Evolutionary conservation across 495 filamentous ascomycete genomes (phyloP).

Genomic region (Bryoglossum gracile): DNA sequence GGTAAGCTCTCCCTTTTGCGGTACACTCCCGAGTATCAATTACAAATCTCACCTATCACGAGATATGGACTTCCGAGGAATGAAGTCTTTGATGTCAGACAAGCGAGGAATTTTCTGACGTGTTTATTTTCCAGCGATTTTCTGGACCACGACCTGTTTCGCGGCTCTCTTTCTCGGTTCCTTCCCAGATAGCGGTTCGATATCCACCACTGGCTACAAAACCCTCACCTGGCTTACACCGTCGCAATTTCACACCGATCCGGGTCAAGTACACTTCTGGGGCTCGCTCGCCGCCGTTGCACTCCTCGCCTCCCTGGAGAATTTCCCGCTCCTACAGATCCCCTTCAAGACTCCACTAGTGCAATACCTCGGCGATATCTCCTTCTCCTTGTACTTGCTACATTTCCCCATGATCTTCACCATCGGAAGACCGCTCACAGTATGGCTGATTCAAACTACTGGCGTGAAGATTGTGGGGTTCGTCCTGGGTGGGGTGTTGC

Average conservation of each 20-base stretch:
- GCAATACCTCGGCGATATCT: conserved; percentile 53
- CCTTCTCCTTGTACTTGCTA: conserved; percentile 47
- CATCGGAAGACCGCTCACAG: conserved; percentile 39
- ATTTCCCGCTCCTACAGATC: conserved; percentile 41
- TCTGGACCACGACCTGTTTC: no score
- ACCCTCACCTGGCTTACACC: not conserved
- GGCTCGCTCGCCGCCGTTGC: conserved; percentile 43
- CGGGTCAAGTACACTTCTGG: conserved; percentile 39
- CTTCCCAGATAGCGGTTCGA: not conserved
- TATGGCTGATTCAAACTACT: conserved; percentile 29
- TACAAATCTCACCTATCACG: not conserved
- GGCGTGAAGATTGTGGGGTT: conserved; percentile 34
- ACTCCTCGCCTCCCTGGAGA: conserved; percentile 47
- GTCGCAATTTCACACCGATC: not conserved
- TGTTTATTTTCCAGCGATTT: no score
- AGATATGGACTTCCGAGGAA: no score
- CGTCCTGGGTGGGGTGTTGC: conserved; percentile 36
- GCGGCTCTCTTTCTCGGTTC: no score
- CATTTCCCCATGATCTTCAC: conserved; percentile 45
- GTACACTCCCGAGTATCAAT: not conserved
- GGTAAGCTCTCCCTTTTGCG: not conserved
- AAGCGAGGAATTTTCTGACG: no score
- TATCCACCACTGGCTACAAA: not conserved
- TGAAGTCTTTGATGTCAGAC: no score
- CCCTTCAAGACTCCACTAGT: conserved; percentile 47